Evolutionary conservation across 2,329 filamentous ascomycete species (phyloP), one percentile per base, ranked within the genome.

Genomic region (Sporothrix pallida): DNA sequence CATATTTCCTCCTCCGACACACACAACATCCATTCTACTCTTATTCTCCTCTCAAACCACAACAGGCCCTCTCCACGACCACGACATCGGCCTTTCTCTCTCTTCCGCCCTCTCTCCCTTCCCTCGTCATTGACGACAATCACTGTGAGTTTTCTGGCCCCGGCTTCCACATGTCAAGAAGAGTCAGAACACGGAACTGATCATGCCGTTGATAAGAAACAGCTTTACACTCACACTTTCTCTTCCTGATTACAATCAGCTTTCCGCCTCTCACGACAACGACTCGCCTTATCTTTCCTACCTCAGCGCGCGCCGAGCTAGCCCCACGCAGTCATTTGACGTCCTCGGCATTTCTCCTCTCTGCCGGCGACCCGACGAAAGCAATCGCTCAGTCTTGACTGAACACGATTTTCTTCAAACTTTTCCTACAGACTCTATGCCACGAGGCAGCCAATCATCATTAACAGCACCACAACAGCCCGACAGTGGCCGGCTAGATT

Each of bases 401-500:
- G 26, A 52, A 17, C 15, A 9, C 13, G 46, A n/a, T n/a, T 2
- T 15, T 52, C 37, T 23, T 68, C 65, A 8, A 31, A 23, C 20
- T 10, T 31, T n/a, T 68, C 46, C 46, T 68, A 37, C 23, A 37
- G 54, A 65, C 63, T 48, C 67, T 67, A 72, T 74, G 70, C 56
- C 52, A 58, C 56, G 56, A 17, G 23, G 56, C 56, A 20, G 73
- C 31, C 31, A 37, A 37, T 37, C 31, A 42, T 15, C 48, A 62
- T n/a, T 20, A 48, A 37, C 46, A 58, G 9, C 37, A 56, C 46
- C 23, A 20, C 52, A 44, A 58, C 65, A n/a, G 71, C 44, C 65
- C n/a, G 8, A 26, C 44, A 10, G 17, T 15, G 56, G 63, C 71
- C 44, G 7, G n/a, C 8, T 20, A 48, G 15, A 17, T 44, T 31